Evolutionary conservation across 2,329 filamentous ascomycete species (phyloP).

Genomic region (Penicillium crustosum): DNA sequence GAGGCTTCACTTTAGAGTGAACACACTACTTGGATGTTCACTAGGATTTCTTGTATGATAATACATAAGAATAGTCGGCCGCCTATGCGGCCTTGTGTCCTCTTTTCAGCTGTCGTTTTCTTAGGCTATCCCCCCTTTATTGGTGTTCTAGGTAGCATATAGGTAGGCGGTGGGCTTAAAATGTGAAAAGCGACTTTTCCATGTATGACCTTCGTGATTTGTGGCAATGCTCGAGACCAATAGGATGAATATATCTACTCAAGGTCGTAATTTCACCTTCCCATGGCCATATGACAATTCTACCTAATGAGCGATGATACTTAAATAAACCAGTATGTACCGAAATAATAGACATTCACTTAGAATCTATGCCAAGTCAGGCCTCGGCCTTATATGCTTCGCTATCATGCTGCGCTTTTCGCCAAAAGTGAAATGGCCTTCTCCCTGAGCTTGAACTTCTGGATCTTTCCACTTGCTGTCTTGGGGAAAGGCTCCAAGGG

Average conservation of each 20-base stretch:
- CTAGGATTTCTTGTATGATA: background rate
- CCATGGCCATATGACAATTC: no score
- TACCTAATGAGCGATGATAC: background rate
- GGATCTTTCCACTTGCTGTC: conserved; percentile 94
- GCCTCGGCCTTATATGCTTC: background rate
- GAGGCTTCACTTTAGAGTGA: background rate
- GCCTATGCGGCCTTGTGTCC: background rate
- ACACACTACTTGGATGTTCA: background rate
- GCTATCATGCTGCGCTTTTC: conserved; percentile 20
- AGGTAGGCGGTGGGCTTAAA: no score
- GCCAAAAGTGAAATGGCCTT: conserved; percentile 55
- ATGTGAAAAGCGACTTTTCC: no score
- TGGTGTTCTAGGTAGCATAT: no score
- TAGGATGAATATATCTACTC: background rate
- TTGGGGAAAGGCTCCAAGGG: conserved; percentile 72
- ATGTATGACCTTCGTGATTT: background rate
- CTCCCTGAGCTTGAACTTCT: conserved; percentile 84
- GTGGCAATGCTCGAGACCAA: background rate
- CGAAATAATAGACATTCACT: background rate
- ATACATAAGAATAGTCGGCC: background rate
- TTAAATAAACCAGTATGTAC: background rate
- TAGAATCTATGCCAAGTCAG: background rate
- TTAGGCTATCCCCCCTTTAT: no score
- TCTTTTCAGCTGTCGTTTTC: background rate
- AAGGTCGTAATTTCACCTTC: background rate